A percentile compares a stretch with the other conserved stretches of the same genome.
Conservation (phyloP, 768 basidiomycete genomes). For the Hericium coralloides region DNA sequence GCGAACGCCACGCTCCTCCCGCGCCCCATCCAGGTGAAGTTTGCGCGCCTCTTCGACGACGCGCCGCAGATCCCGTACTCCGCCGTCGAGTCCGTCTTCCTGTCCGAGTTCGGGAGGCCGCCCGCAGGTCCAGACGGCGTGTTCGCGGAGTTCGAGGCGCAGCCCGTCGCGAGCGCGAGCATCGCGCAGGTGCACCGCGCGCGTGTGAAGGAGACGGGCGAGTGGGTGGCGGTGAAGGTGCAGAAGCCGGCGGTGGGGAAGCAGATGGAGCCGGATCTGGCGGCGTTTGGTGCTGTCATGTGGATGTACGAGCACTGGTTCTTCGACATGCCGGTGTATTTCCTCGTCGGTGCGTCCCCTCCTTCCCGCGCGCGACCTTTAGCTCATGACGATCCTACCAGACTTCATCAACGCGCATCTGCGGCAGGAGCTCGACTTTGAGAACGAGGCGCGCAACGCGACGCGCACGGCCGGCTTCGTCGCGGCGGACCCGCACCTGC, state of each 20-base stretch:
- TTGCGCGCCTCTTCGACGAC: constrained; percentile 78
- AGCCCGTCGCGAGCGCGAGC: constrained; percentile 79
- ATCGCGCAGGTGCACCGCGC: constrained; percentile 92
- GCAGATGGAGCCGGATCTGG: constrained; percentile 83
- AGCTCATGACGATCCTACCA: constrained; percentile 16
- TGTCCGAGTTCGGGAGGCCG: constrained; percentile 56
- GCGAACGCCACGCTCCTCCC: constrained; percentile 84
- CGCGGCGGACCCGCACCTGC: constrained; percentile 58
- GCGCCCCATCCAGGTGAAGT: constrained; percentile 72
- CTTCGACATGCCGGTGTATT: constrained; percentile 83
- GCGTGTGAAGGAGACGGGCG: constrained; percentile 26
- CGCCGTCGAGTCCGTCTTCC: constrained; percentile 58
- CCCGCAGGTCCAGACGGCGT: constrained; percentile 62
- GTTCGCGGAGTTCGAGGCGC: constrained; percentile 70
- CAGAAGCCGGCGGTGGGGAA: constrained; percentile 85
- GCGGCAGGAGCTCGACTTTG: constrained; percentile 75
- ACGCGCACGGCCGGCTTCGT: constrained; percentile 59
- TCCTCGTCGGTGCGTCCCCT: constrained; percentile 50
- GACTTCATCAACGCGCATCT: constrained; percentile 79
- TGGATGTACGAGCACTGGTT: constrained; percentile 72
- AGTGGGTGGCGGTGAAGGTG: constrained; percentile 86
- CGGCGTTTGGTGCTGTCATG: constrained; percentile 61
- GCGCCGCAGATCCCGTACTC: constrained; percentile 73
- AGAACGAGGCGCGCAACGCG: constrained; percentile 73
- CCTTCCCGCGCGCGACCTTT: neutral